Base-by-base conservation (phyloP, 2,329 filamentous ascomycete species). In the Aspergillus sp. region DNA sequence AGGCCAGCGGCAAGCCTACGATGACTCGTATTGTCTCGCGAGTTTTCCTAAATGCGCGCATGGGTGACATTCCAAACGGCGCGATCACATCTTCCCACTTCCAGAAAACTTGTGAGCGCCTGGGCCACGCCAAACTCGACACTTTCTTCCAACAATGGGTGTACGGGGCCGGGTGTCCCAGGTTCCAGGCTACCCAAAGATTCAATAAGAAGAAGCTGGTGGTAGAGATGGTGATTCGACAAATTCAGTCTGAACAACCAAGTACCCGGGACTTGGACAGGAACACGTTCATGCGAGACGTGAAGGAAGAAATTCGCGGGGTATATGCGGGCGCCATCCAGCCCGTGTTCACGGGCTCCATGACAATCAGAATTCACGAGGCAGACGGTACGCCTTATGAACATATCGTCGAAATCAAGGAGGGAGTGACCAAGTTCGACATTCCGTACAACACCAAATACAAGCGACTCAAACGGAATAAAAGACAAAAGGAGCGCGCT, bases 371-470 rank as follows among this genome's bases (percentile, higher is more conserved):
- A 29, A 97, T 99, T 57, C 94, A 99, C 73, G 94, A 99, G 76
- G 94, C 94, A 20, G 95, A 99, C 66, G 94, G 94, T 9, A 97
- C 94, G 0, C 94, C 94, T 2, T 99, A 99, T 66, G 94, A 99
- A 69, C 94, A 99, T 67, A 97, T 97, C 57, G 87, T 97, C 29
- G 91, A 97, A 64, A 96, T 99, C 67, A 91, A 91, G 55, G 91
- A 97, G 61, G 87, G 88, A 23, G 83, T 85, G 13, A 89, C 88
- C 2, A 90, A 88, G 67, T 89, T 97, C 54, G 92, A 97, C 57
- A 97, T 99, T 55, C 92, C 93, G 0, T 99, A 99, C 74, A 97
- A 97, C 64, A 99, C 94, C 0, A 99, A 99, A 70, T 99, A 99
- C 76, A 99, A 97, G 76, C 87, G 95, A 7, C 80, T 99, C 2